Base-by-base conservation (phyloP, 2,329 filamentous ascomycete species). In the Plectosphaerella plurivora region DNA sequence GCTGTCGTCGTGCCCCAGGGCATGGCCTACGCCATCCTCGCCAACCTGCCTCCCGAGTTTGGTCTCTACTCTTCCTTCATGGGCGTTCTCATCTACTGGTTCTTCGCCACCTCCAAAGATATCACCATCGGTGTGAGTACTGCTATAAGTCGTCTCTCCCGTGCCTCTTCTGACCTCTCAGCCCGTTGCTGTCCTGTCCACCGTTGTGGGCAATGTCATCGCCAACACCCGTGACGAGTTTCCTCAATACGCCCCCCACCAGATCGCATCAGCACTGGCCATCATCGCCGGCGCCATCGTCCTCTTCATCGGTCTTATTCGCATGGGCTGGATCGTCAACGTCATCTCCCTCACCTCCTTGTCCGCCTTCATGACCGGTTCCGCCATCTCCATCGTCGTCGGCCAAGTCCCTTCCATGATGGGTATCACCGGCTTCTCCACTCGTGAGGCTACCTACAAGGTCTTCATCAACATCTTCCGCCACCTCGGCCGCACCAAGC, bases 71-170 rank as follows among this genome's bases (percentile, higher is more conserved):
- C 93, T 1, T 97, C 93, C 0, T 97, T 99, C 66, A 94, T 97
- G 81, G 94, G 93, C 49, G 92, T 96, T 15, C 69, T 96, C 57
- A 79, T 96, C 55, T 99, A 99, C 72, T 97, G 93, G 93, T 88
- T 97, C 65, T 97, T 97, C 64, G 94, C 92, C 35, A 99, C 94
- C 0, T 97, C 93, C 14, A 99, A 97, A 67, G 93, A 99, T 69
- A 97, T 99, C 64, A 97, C 93, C 10, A 97, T 97, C 52, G 93
- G 93, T 15, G 87, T 89, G 77, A 72, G 86, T 80, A 2, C 4
- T 49, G 47, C 53, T 53, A 58, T 28, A 11, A 15, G 5, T 37
- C 14, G 33, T 14, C 22, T 24, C 14, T 24, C 28, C 22, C n/a
- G n/a, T 8, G 7, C 4, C 24, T 10, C 24, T 41, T 25, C 53